Base-by-base conservation (phyloP, 129 eudicot species). In the Ambrosia artemisiifolia region DNA sequence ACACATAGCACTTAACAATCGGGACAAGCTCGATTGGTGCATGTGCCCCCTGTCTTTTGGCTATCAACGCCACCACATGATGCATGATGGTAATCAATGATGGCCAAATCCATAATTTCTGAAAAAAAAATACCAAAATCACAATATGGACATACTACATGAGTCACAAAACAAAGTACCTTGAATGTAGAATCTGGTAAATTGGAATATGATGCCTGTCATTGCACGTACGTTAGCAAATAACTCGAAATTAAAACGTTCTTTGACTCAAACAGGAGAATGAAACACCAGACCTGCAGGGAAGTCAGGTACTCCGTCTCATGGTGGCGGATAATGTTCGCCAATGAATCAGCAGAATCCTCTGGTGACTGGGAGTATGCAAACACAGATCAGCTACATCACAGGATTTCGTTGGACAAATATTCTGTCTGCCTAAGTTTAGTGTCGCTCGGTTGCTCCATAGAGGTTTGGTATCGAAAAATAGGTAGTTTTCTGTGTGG, bases 151-250 rank as follows among this genome's bases (percentile, higher is more conserved):
- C 43, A 6, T 38, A 38, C 28, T 24, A 24, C 28, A 24, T 24
- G 28, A 24, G 28, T 30, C 48, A 48, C 49, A 24, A 35, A 56
- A 51, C 54, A 53, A 56, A 67, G 75, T 84, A 95, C 99, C 97
- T 95, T 95, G 81, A 95, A 95, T 63, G 99, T 95, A 67, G 96
- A 84, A 82, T 95, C 97, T 4, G 99, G 96, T 77, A 95, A 81
- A 56, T 91, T 83, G 63, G 87, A 86, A 81, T 95, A 95, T 30
- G 96, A 90, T 43, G 87, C 79, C 99, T 95, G 97, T 68, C 69
- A 83, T 67, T 44, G 68, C 8, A 73, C 69, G 78, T 38, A 55
- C 48, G 67, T 80, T 68, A 85, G 82, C n/a, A 47, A 50, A 76
- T 44, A 56, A 33, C 53, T 65, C 53, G 4, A 14, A 5, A 64